These are phyloP conservation scores for Breynia disticha DNA, from an alignment of 441 rosid species.

Conservation along the genomic window DNA sequence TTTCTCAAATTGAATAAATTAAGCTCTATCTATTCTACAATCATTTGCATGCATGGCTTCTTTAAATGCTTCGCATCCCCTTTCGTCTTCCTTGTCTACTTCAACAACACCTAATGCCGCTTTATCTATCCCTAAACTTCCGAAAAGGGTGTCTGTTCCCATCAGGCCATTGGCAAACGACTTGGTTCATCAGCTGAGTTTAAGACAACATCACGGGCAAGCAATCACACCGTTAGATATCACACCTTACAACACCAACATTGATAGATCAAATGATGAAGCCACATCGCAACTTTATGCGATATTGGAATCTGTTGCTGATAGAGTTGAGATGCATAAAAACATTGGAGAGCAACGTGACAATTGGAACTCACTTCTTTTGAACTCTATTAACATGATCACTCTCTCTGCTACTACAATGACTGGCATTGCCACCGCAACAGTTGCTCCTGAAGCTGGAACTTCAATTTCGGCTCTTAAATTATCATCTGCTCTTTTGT, in stretches of 20 bases:
- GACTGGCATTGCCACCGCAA: slow-evolving; percentile 28
- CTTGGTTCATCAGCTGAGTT: slow-evolving; percentile 13
- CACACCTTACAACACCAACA: not conserved
- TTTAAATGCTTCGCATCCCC: slow-evolving; percentile 23
- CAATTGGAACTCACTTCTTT: slow-evolving; percentile 43
- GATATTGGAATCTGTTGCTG: slow-evolving; percentile 35
- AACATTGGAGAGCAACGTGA: slow-evolving; percentile 46
- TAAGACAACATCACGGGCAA: slow-evolving; percentile 3
- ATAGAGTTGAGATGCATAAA: slow-evolving; percentile 49
- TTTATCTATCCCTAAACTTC: slow-evolving; percentile 31
- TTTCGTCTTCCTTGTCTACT: slow-evolving; percentile 13
- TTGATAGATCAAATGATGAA: not conserved
- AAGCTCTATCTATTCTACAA: not conserved
- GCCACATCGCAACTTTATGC: slow-evolving; percentile 24
- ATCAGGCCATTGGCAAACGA: slow-evolving; percentile 7
- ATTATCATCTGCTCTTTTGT: slow-evolving; percentile 40
- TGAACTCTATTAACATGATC: slow-evolving; percentile 47
- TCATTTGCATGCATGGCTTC: slow-evolving; percentile 32
- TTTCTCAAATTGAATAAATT: too few species aligned
- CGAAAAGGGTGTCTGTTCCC: slow-evolving; percentile 10
- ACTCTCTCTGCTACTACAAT: slow-evolving; percentile 39
- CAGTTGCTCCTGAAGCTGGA: slow-evolving; percentile 5
- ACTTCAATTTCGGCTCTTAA: slow-evolving; percentile 29
- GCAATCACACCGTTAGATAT: not conserved
- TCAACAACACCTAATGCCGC: slow-evolving; percentile 22